Evolutionary conservation across 2,329 filamentous ascomycete species (phyloP).

Genomic region (Byssothecium circinans): DNA sequence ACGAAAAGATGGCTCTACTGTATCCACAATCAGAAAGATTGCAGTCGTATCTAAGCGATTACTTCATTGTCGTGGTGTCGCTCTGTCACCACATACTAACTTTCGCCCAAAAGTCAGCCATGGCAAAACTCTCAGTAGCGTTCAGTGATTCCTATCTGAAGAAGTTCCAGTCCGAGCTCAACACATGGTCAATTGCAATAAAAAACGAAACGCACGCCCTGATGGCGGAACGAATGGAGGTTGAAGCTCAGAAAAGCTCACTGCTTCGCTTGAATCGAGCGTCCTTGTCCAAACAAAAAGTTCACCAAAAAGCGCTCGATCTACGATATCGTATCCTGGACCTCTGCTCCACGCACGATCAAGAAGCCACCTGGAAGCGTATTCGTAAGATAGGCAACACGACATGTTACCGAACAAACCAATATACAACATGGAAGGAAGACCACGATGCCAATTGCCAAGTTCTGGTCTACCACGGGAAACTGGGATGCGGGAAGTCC

Average conservation of each 20-base stretch:
- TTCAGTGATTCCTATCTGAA: slow-evolving; percentile 40
- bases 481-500: slow-evolving; percentile 51
- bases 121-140: slow-evolving; percentile 36
- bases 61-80: slow-evolving; percentile 46
- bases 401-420: slow-evolving; percentile 16
- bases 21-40: slow-evolving; percentile 45
- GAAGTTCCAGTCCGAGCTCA: slow-evolving; percentile 38
- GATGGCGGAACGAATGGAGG: neutral
- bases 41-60: slow-evolving; percentile 44
- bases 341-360: slow-evolving; percentile 47
- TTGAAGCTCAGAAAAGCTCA: slow-evolving; percentile 32
- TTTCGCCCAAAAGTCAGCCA: slow-evolving; percentile 36
- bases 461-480: slow-evolving; percentile 37
- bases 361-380: slow-evolving; percentile 48
- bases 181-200: slow-evolving; percentile 41
- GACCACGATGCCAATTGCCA: too few species aligned
- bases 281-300: slow-evolving; percentile 16
- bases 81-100: slow-evolving; percentile 44
- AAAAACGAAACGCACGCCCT: slow-evolving; percentile 34
- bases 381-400: slow-evolving; percentile 46
- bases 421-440: too few species aligned
- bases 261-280: slow-evolving; percentile 22
- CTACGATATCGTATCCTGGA: slow-evolving; percentile 36
- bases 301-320: neutral
- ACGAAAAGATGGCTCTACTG: slow-evolving; percentile 44